Base-by-base conservation (phyloP, 1,284 basidiomycete species). In the Cerioporus squamosus region DNA sequence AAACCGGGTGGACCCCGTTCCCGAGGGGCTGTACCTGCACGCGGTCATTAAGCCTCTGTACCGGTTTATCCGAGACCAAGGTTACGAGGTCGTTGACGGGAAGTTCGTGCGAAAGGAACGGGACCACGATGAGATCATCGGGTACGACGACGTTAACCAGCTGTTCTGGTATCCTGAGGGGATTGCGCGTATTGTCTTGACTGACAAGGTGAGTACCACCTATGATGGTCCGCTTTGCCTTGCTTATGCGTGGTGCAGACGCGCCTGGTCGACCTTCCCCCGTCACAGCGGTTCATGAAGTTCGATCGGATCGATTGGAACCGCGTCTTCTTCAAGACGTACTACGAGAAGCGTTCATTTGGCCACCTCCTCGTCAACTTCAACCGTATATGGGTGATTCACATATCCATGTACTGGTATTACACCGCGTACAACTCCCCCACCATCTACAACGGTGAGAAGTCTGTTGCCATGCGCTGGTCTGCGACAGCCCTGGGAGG, bases 101-200 rank as follows among this genome's bases (percentile, higher is more conserved):
- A 95, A 95, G 76, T 98, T 97, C 73, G 90, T 99, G 50, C 83
- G 93, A 68, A 85, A 93, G 71, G 97, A 99, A 80, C 84, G 83
- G 71, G 97, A 99, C 70, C 97, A 98, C 73, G 90, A 95, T 63
- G 83, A 90, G 66, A 95, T 98, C 70, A 98, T 99, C 71, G 97
- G 97, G 12, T 99, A 99, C 72, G 97, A 99, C 75, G 97, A 99
- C 75, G 92, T 99, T 69, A 99, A 99, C 74, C 97, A 99, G 75
- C 80, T 99, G 45, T 99, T 99, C 78, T 99, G 97, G 97, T 99
- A 99, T 74, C 97, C 97, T 5, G 97, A 99, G 70, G 97, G 97
- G 42, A 97, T 99, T 68, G 92, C 95, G 26, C 84, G 94, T 42
- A 98, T 99, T 68, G 83, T 88, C 14, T 82, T 98, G 42, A 85